A percentile compares a stretch with the other conserved stretches of the same genome.
phyloP scores from a whole-genome alignment of 768 basidiomycete genomes.

The Psilocybe cyanescens region DNA sequence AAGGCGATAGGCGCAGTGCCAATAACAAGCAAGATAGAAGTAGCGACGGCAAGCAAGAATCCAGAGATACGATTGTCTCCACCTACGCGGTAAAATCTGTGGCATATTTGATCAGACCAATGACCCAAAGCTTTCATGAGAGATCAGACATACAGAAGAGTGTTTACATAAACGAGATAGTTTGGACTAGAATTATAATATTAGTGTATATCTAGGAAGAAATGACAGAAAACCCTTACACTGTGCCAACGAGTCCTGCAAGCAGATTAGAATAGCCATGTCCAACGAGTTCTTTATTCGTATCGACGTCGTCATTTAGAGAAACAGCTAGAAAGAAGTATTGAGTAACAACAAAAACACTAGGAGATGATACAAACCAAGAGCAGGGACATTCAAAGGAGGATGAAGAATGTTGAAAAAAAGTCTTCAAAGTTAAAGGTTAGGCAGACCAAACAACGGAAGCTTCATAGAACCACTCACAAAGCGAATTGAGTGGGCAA shows the following conservation, averaged over 20 bases:
- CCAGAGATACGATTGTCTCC: conserved; percentile 85
- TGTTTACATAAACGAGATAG: conserved; percentile 89
- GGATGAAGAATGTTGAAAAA: conserved; percentile 89
- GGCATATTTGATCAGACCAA: background rate
- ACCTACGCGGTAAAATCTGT: conserved; percentile 90
- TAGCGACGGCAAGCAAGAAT: conserved; percentile 81
- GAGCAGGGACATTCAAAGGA: conserved; percentile 86
- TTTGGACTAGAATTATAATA: conserved; percentile 58
- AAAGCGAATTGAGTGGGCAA: conserved; percentile 95
- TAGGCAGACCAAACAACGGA: conserved; percentile 1
- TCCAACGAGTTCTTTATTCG: conserved; percentile 89
- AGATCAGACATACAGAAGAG: conserved; percentile 58
- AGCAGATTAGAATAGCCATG: conserved; percentile 93
- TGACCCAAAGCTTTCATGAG: background rate
- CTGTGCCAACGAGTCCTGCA: conserved; percentile 80
- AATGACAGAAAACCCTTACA: conserved; percentile 48
- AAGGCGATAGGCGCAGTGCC: conserved; percentile 92
- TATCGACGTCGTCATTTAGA: conserved; percentile 85
- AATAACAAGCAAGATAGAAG: conserved; percentile 69
- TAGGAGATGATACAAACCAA: conserved; percentile 51
- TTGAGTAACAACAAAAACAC: background rate
- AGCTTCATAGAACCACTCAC: conserved; percentile 43
- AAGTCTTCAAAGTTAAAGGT: conserved; percentile 41
- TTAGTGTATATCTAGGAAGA: background rate
- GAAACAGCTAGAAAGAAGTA: conserved; percentile 68